Evolutionary conservation across 2,329 filamentous ascomycete genomes (phyloP).

Genomic region (Emmonsiellopsis sp.): DNA sequence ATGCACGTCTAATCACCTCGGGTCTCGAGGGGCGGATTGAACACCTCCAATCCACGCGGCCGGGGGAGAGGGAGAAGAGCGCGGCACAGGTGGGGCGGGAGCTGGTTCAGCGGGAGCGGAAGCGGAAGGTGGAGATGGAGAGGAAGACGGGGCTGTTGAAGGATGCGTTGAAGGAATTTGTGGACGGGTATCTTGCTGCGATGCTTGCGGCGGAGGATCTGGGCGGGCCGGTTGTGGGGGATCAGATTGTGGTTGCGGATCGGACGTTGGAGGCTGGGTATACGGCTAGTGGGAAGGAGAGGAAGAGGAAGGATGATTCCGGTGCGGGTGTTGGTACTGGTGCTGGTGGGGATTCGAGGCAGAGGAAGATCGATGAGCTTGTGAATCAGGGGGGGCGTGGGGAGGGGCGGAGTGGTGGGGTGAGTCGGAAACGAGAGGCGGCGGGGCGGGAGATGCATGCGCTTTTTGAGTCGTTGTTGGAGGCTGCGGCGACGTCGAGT

Average conservation of each 20-base stretch:
- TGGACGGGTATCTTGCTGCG: constrained; percentile 58
- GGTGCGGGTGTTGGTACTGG: constrained; percentile 22
- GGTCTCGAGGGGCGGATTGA: constrained; percentile 50
- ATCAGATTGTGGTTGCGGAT: constrained; percentile 56
- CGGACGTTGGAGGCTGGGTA: constrained; percentile 45
- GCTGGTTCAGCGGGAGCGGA: constrained; percentile 50
- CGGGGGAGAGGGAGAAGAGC: constrained; percentile 37
- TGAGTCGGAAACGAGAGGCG: constrained; percentile 36
- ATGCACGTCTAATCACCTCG: constrained; percentile 37
- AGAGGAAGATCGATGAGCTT: constrained; percentile 44
- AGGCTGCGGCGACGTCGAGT: constrained; percentile 30
- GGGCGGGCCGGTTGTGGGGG: constrained; percentile 72
- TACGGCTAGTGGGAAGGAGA: constrained; percentile 41
- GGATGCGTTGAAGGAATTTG: constrained; percentile 57
- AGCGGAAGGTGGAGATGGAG: constrained; percentile 52
- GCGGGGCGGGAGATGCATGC: constrained; percentile 39
- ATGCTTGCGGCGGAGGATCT: constrained; percentile 78
- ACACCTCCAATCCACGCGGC: constrained; percentile 31
- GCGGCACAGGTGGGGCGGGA: constrained; percentile 54
- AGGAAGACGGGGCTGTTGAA: constrained; percentile 52
- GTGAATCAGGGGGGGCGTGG: constrained; percentile 27
- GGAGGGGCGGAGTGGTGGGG: constrained; percentile 13
- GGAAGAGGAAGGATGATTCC: constrained; percentile 30
- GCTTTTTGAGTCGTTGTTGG: constrained; percentile 39
- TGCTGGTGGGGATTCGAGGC: constrained; percentile 25